Evolutionary conservation across 257 asterid genomes (phyloP).

Genomic region (Knoxia roxburghii): DNA sequence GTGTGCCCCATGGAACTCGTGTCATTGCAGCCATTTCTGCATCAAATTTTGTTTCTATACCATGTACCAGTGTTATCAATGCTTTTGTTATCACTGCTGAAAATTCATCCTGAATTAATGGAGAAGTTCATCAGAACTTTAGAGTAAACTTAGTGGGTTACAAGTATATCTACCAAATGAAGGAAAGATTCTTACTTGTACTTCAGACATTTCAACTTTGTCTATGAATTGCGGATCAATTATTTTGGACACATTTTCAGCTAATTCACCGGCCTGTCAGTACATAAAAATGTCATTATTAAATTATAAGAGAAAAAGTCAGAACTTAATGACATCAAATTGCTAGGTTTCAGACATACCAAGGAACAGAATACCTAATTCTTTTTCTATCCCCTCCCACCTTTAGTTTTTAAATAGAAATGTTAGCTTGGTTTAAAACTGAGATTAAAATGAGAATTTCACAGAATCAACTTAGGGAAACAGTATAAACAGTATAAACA

Average conservation of each 20-base stretch:
- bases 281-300: constrained; percentile 12
- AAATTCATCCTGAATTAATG: constrained; percentile 80
- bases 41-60: constrained; percentile 93
- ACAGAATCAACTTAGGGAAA: not conserved
- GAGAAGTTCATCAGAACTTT: constrained; percentile 1
- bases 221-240: constrained; percentile 76
- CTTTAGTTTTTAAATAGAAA: not conserved
- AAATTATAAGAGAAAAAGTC: constrained; percentile 4
- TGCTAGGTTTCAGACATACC: not conserved
- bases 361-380: not conserved
- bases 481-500: not conserved
- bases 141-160: not conserved
- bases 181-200: constrained; percentile 56
- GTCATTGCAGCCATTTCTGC: constrained; percentile 97
- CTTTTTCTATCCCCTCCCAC: not conserved
- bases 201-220: constrained; percentile 90
- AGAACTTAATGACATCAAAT: not conserved
- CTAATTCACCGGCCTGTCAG: constrained; percentile 89
- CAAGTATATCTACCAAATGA: not conserved
- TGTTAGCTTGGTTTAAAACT: not conserved
- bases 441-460: not conserved
- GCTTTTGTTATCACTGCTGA: constrained; percentile 94
- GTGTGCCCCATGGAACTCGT: constrained; percentile 96
- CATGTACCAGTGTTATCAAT: constrained; percentile 82
- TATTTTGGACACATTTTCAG: constrained; percentile 85